These are phyloP conservation scores for Sesbania bispinosa DNA, from an alignment of 306 rosid genomes.

Conservation along the genomic window DNA sequence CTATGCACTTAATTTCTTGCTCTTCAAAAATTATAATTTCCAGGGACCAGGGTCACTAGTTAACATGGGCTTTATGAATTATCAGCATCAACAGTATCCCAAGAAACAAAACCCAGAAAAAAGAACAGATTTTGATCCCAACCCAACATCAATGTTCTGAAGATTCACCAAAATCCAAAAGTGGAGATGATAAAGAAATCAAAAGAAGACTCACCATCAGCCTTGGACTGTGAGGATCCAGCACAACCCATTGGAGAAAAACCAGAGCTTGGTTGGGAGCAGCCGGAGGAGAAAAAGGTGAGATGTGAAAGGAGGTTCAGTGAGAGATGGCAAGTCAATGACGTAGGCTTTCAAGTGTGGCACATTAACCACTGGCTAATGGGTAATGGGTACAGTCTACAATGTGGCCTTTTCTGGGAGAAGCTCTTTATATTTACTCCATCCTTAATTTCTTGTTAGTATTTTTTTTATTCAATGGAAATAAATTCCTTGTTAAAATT, in stretches of 20 bases:
- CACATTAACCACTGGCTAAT: not conserved
- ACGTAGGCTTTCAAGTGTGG: not conserved
- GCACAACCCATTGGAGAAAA: conserved; percentile 76
- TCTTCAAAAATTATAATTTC: not conserved
- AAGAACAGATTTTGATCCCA: not conserved
- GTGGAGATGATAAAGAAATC: not conserved
- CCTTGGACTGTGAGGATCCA: conserved; percentile 79
- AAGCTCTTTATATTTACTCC: too few species aligned
- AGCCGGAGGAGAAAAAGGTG: not conserved
- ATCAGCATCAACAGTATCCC: not conserved
- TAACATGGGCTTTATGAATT: not conserved
- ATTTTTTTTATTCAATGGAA: too few species aligned
- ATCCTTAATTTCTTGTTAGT: too few species aligned
- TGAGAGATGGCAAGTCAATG: conserved; percentile 27
- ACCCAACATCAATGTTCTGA: not conserved
- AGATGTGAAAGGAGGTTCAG: not conserved
- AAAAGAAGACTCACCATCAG: conserved; percentile 58
- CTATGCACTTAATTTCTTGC: not conserved
- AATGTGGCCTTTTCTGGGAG: not conserved
- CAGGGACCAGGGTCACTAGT: not conserved
- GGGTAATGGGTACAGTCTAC: not conserved
- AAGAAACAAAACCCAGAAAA: not conserved
- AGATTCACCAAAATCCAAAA: conserved; percentile 25
- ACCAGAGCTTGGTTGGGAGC: not conserved
- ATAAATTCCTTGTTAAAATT: too few species aligned